These are phyloP conservation scores for Butyriboletus appendiculatus DNA, from an alignment of 1,284 basidiomycete genomes.

Conservation along the genomic window DNA sequence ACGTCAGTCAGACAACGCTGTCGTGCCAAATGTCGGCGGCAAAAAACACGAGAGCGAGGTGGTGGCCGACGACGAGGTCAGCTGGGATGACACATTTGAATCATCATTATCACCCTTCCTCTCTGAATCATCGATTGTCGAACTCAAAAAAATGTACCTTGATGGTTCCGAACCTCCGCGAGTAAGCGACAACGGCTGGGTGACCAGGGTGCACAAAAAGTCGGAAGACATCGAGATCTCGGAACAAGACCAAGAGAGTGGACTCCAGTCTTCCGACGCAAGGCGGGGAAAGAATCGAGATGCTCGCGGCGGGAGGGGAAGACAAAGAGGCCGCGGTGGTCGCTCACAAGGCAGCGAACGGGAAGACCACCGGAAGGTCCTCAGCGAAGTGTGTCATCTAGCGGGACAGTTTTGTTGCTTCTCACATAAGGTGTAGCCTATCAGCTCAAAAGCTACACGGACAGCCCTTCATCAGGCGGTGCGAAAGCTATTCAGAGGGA, in stretches of 20 bases:
- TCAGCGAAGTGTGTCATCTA: slow-evolving; percentile 68
- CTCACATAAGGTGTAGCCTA: slow-evolving; percentile 57
- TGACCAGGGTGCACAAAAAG: slow-evolving; percentile 42
- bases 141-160: slow-evolving; percentile 70
- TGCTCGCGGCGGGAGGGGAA: slow-evolving; percentile 46
- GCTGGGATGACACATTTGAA: slow-evolving; percentile 67
- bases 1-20: not conserved
- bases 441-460: slow-evolving; percentile 78
- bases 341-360: slow-evolving; percentile 37
- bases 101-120: slow-evolving; percentile 60
- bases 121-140: slow-evolving; percentile 57
- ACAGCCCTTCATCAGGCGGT: slow-evolving; percentile 83
- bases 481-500: slow-evolving; percentile 80
- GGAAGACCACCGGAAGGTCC: slow-evolving; percentile 72
- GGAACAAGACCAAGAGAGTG: slow-evolving; percentile 27
- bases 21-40: not conserved
- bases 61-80: slow-evolving; percentile 35
- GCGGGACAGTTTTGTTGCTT: slow-evolving; percentile 13
- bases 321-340: slow-evolving; percentile 43
- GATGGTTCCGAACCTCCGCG: slow-evolving; percentile 75
- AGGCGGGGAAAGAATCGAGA: slow-evolving; percentile 46
- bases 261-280: slow-evolving; percentile 24
- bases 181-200: slow-evolving; percentile 70
- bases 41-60: slow-evolving; percentile 10
- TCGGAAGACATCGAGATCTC: slow-evolving; percentile 30